Base-by-base conservation (phyloP, 2,329 filamentous ascomycete species). In the Neoascochyta sp. region DNA sequence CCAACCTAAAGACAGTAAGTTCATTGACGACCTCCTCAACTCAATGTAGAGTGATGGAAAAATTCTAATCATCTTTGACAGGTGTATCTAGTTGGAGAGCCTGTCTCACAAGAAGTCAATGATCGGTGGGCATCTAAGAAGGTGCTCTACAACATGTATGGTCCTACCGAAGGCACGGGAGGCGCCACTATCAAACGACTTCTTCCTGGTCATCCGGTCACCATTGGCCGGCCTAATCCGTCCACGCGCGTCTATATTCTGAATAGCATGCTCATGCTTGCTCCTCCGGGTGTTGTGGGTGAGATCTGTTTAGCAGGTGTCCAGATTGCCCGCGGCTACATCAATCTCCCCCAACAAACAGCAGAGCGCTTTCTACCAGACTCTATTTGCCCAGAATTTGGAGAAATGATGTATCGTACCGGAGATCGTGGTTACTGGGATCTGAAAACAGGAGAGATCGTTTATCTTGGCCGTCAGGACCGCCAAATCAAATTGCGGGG, bases 221-320 rank as follows among this genome's bases (percentile, higher is more conserved):
- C 55, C 0, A 42, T 69, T 7, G 67, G 67, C 0, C n/a, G 3
- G 1, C 62, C 66, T 0, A 60, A 54, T 20, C 52, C 61, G 1
- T 45, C 59, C 0, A 60, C 61, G 2, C 54, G 62, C 1, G 41
- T 67, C 2, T 71, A 69, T 34, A 60, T 75, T 8, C 49, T 73
- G 2, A 63, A 70, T 30, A 36, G 47, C 6, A 32, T 53, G 2
- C 36, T 49, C 12, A 47, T 36, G 2, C 47, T 62, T 3, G 34
- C 44, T 0, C 64, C 62, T 4, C 45, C 35, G 0, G 66, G 66
- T 1, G 52, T 54, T 0, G 45, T 65, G 13, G 68, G 69, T 1
- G 60, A 70, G 34, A 60, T 73, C 4, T 66, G 56, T 29, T 39
- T 68, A 3, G 61, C 66, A 2, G 69, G 69, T 3, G 50, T 68